These are phyloP conservation scores for Hypoxylon perforatum DNA, from an alignment of 495 filamentous ascomycete species.

Conservation along the genomic window DNA sequence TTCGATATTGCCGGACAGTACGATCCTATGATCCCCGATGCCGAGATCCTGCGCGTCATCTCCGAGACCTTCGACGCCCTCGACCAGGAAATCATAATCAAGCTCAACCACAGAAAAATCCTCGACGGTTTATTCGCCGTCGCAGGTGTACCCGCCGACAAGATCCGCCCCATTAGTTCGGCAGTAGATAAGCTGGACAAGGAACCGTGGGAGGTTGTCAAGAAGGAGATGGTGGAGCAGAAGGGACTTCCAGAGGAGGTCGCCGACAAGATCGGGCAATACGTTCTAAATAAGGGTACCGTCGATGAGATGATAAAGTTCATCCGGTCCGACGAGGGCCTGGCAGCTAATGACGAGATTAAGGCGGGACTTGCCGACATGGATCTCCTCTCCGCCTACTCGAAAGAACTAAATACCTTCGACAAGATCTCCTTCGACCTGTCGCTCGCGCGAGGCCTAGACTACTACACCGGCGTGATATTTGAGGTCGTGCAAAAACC, in stretches of 20 bases:
- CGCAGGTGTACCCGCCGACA: slow-evolving; percentile 78
- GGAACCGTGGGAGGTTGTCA: slow-evolving; percentile 79
- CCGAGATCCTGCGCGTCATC: slow-evolving; percentile 78
- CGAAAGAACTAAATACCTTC: slow-evolving; percentile 73
- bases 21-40: slow-evolving; percentile 83
- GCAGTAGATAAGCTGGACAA: slow-evolving; percentile 89
- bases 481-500: slow-evolving; percentile 86
- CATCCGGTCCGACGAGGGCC: slow-evolving; percentile 63
- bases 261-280: slow-evolving; percentile 77
- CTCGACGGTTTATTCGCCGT: slow-evolving; percentile 82
- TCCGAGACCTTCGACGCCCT: slow-evolving; percentile 77
- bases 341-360: slow-evolving; percentile 68
- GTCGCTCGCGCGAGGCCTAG: slow-evolving; percentile 71
- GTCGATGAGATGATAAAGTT: slow-evolving; percentile 66
- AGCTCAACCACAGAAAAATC: slow-evolving; percentile 84
- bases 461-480: slow-evolving; percentile 87
- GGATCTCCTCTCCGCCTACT: slow-evolving; percentile 75
- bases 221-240: slow-evolving; percentile 81
- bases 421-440: slow-evolving; percentile 61
- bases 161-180: slow-evolving; percentile 76
- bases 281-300: slow-evolving; percentile 72
- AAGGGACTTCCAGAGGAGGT: slow-evolving; percentile 73
- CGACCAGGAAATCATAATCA: slow-evolving; percentile 72
- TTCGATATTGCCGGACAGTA: slow-evolving; percentile 83
- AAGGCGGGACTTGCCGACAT: slow-evolving; percentile 77